Evolutionary conservation across 1,284 basidiomycete species (phyloP).

Genomic region (Agaricales sp.): DNA sequence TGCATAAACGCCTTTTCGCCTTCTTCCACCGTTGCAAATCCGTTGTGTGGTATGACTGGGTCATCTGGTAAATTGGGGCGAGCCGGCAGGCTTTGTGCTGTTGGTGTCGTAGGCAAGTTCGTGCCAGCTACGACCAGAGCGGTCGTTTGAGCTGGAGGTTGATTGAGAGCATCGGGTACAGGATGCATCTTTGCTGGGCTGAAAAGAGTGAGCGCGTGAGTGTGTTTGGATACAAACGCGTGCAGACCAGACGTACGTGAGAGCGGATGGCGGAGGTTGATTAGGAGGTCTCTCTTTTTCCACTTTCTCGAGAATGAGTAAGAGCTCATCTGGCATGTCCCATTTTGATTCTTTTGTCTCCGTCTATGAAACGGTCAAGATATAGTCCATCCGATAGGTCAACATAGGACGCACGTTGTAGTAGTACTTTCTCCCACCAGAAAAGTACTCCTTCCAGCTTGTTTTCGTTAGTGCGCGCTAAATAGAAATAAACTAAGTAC

Average conservation of each 20-base stretch:
- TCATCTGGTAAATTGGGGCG: conserved; percentile 76
- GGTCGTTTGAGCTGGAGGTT: background rate
- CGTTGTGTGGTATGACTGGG: conserved; percentile 79
- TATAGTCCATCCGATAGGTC: background rate
- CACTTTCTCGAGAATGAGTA: conserved; percentile 71
- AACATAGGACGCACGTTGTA: conserved; percentile 58
- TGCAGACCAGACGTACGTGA: background rate
- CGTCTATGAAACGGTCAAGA: conserved; percentile 34
- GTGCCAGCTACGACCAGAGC: background rate
- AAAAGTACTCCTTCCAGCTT: conserved; percentile 90
- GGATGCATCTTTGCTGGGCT: background rate
- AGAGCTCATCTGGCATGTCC: conserved; percentile 87
- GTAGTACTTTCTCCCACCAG: conserved; percentile 86
- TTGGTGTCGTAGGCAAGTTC: conserved; percentile 37
- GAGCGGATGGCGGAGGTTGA: background rate
- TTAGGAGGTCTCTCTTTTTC: conserved; percentile 51
- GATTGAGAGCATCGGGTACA: background rate
- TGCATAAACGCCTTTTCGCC: conserved; percentile 92
- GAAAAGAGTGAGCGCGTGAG: background rate
- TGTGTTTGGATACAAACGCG: background rate
- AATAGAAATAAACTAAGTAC: background rate
- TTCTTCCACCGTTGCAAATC: conserved; percentile 78
- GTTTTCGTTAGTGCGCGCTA: conserved; percentile 80
- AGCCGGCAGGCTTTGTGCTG: conserved; percentile 54
- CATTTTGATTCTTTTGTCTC: conserved; percentile 87